These are phyloP conservation scores for Epichloe glyceriae DNA, from an alignment of 2,329 filamentous ascomycete species.

Conservation along the genomic window DNA sequence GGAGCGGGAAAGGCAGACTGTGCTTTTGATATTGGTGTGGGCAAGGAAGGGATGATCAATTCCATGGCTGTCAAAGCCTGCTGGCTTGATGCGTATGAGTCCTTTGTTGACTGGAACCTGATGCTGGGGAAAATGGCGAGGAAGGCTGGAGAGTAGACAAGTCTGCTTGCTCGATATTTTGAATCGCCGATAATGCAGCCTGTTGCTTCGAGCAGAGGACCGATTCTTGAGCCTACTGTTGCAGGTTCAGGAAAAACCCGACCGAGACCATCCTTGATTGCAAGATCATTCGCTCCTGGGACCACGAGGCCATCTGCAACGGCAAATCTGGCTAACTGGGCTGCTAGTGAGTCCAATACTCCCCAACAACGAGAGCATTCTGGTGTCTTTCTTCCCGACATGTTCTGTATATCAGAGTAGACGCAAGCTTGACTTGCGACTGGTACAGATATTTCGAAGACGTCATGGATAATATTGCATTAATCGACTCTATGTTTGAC, in stretches of 20 bases:
- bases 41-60: conserved; percentile 45
- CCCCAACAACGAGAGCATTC: conserved; percentile 56
- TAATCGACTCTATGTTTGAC: conserved; percentile 48
- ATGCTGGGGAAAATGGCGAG: conserved; percentile 54
- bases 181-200: conserved; percentile 67
- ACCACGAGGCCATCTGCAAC: conserved; percentile 56
- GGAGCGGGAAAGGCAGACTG: conserved; percentile 12
- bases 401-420: conserved; percentile 41
- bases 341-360: conserved; percentile 65
- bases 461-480: conserved; percentile 49
- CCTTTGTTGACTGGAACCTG: conserved; percentile 37
- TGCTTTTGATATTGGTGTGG: conserved; percentile 26
- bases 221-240: conserved; percentile 43
- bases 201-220: conserved; percentile 64
- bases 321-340: conserved; percentile 58
- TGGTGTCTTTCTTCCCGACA: conserved; percentile 61
- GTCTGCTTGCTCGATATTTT: conserved; percentile 60
- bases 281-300: conserved; percentile 45
- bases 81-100: conserved; percentile 29
- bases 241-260: conserved; percentile 50
- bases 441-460: conserved; percentile 39
- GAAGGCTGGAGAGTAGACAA: conserved; percentile 55
- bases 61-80: conserved; percentile 42
- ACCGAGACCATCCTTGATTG: conserved; percentile 39
- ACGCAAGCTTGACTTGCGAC: conserved; percentile 48